Evolutionary conservation across 169 alveolate species (phyloP).

Genomic region (Plasmodium vivax): DNA sequence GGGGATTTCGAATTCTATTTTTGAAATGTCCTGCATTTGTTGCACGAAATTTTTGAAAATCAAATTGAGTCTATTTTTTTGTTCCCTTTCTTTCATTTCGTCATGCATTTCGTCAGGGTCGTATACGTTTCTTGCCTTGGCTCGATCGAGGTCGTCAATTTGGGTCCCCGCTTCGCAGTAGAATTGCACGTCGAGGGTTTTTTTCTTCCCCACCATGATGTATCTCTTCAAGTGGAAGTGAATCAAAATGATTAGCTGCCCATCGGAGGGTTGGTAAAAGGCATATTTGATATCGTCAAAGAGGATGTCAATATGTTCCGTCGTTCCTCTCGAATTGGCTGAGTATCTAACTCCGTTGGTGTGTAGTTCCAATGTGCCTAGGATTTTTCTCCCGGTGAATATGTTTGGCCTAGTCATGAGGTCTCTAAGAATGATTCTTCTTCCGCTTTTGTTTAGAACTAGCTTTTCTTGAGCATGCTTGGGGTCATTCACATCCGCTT

Average conservation of each 20-base stretch:
- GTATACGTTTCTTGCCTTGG: slow-evolving; percentile 89
- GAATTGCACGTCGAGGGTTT: slow-evolving; percentile 95
- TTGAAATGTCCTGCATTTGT: slow-evolving; percentile 80
- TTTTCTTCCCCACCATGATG: slow-evolving; percentile 96
- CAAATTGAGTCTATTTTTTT: slow-evolving; percentile 91
- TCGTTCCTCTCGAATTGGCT: slow-evolving; percentile 83
- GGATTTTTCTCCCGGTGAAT: slow-evolving; percentile 87
- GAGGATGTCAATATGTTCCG: slow-evolving; percentile 92
- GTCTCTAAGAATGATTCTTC: slow-evolving; percentile 85
- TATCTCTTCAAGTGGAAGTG: slow-evolving; percentile 95
- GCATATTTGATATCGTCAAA: slow-evolving; percentile 96
- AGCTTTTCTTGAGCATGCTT: slow-evolving; percentile 93
- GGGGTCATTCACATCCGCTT: slow-evolving; percentile 91
- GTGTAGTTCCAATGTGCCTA: slow-evolving; percentile 97
- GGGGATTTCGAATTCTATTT: slow-evolving; percentile 82
- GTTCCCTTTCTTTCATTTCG: slow-evolving; percentile 96
- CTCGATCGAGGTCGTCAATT: slow-evolving; percentile 96
- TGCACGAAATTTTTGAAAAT: slow-evolving; percentile 92
- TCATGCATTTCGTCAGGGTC: slow-evolving; percentile 97
- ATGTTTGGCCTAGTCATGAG: slow-evolving; percentile 87
- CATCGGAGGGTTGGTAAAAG: slow-evolving; percentile 97
- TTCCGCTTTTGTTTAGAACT: slow-evolving; percentile 83
- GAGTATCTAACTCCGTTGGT: slow-evolving; percentile 94
- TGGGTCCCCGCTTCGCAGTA: slow-evolving; percentile 97
- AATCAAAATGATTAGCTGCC: slow-evolving; percentile 94